Conservation (phyloP, 176 grass and related monocot genomes). For the Zoysia pacifica region DNA sequence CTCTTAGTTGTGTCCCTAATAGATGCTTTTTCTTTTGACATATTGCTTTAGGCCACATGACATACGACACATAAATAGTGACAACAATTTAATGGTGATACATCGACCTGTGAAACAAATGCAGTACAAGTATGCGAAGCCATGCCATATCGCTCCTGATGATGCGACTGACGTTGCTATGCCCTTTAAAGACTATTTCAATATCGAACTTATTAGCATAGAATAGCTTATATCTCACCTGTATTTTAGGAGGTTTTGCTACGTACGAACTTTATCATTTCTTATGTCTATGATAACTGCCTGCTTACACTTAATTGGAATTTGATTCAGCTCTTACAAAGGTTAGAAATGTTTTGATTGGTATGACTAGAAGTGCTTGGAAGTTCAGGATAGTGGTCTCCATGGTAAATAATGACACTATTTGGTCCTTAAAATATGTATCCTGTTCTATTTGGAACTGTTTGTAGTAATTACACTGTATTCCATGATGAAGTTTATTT, state of each 20-base stretch:
- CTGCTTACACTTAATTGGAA: slow-evolving; percentile 22
- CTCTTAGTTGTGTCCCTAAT: neutral
- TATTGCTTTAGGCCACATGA: slow-evolving; percentile 1
- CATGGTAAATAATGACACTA: neutral
- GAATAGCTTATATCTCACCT: neutral
- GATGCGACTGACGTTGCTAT: neutral
- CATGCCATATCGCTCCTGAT: neutral
- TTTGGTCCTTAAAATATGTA: neutral
- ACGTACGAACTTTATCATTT: neutral
- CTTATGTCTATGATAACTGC: neutral
- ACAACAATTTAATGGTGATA: slow-evolving; percentile 1
- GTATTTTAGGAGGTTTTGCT: slow-evolving; percentile 1
- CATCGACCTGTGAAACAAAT: neutral
- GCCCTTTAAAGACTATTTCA: neutral
- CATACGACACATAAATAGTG: neutral
- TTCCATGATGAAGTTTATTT: neutral
- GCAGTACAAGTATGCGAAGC: neutral
- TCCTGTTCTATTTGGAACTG: neutral
- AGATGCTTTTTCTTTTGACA: neutral
- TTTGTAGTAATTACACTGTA: slow-evolving; percentile 7
- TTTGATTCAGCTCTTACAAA: slow-evolving; percentile 8
- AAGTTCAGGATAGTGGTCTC: neutral
- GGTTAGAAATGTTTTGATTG: slow-evolving; percentile 6
- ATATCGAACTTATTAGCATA: slow-evolving; percentile 1
- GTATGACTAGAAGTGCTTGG: slow-evolving; percentile 10